Evolutionary conservation across 768 basidiomycete species (phyloP).

Genomic region (Leucosporidium creatinivorum): DNA sequence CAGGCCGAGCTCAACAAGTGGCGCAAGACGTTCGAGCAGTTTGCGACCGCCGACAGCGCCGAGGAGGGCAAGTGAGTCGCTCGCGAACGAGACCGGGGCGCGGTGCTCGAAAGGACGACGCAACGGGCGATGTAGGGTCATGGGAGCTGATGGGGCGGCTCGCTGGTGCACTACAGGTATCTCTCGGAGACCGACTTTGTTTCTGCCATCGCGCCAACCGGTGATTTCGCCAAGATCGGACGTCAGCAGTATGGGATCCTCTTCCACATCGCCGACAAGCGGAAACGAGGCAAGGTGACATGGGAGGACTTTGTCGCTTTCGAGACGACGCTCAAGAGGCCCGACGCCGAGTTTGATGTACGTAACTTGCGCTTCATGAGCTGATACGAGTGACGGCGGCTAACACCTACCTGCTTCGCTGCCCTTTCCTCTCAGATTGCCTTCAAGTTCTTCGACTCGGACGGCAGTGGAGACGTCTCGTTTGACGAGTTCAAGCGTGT

Average conservation of each 20-base stretch:
- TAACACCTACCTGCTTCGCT: neutral
- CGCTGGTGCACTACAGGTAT: conserved; percentile 51
- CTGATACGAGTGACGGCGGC: neutral
- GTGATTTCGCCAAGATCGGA: conserved; percentile 76
- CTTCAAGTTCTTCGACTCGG: conserved; percentile 48
- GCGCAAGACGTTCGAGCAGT: conserved; percentile 26
- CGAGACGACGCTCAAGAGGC: conserved; percentile 82
- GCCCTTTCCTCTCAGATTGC: conserved; percentile 19
- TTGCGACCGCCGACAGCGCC: conserved; percentile 20
- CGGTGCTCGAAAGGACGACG: neutral
- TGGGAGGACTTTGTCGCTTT: conserved; percentile 98
- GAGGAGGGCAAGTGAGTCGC: conserved; percentile 23
- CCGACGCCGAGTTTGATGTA: conserved; percentile 75
- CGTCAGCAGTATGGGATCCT: conserved; percentile 81
- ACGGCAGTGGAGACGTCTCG: conserved; percentile 83
- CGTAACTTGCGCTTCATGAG: neutral
- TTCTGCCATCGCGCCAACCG: conserved; percentile 83
- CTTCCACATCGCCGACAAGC: conserved; percentile 78
- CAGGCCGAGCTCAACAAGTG: conserved; percentile 17
- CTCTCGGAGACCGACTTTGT: conserved; percentile 83
- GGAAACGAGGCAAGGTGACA: conserved; percentile 66
- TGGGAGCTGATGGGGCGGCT: too few species aligned
- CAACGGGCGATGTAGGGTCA: neutral
- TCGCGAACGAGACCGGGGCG: neutral
- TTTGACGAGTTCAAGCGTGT: conserved; percentile 93